Evolutionary conservation across 148 eudicot genomes (phyloP), one percentile per base, ranked within the genome.

Genomic region (Rhododendron henanense): DNA sequence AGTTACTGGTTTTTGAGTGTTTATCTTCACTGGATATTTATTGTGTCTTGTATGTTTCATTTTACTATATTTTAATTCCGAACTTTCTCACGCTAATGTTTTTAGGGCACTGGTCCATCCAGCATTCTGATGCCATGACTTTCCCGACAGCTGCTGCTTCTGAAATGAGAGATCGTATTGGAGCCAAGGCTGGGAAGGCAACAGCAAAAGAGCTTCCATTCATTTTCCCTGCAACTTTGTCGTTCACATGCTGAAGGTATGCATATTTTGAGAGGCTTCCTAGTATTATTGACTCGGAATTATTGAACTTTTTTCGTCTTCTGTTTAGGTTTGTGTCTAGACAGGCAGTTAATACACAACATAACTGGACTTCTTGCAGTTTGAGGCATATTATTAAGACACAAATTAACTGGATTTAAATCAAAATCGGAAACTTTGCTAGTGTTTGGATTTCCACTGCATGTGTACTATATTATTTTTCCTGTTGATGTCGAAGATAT

Each of bases 141-240:
- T 96, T 96, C 91, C 95, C 99, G 79, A 96, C 98, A 82, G 98
- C 97, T 14, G 99, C 98, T 83, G 99, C 95, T 89, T 92, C 98
- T 84, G 99, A 96, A 90, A 96, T 96, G 98, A 93, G 96, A 85
- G 99, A 94, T 87, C 90, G 99, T 75, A 92, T 96, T 81, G 96
- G 91, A 88, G 87, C 88, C 50, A 96, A 93, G 81, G 92, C 99
- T 80, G 99, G 99, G 85, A 96, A 96, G 86, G 92, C 91, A 87
- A 88, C 89, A 84, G 96, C 97, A 45, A 96, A 94, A 88, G 95
- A 93, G 87, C 88, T 96, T 96, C 87, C 99, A 96, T 87, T 96
- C 98, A 71, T 96, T 96, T 87, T 94, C 97, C n/a, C 91, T 95
- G 86, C 97, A 96, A 82, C 93, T 96, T 77, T 96, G 98, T 83